Evolutionary conservation across 805 yeast genomes (phyloP), one percentile per base, ranked within the genome.

Genomic region (Ogataea angusta): DNA sequence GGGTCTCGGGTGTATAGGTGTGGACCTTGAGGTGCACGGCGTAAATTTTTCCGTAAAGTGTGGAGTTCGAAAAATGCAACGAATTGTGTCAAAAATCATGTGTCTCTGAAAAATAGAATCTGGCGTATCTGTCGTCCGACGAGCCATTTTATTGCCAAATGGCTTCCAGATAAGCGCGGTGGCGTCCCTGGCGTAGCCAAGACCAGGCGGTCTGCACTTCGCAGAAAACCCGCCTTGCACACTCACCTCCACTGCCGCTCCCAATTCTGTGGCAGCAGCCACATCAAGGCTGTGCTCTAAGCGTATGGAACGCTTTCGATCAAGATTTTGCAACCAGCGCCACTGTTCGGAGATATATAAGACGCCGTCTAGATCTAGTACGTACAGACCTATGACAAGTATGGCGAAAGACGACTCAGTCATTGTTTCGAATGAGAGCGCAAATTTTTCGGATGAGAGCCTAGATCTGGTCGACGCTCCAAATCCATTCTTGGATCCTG

Each of bases 401-500:
- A 29, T 10, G n/a, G 19, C 5, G 2, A 29, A 29, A 12, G 31
- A 29, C 9, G 31, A 29, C n/a, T 17, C 19, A 10, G 19, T 29
- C 19, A 17, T 29, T 10, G 31, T 29, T 16, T 16, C 30, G 22
- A 36, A 37, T 13, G 19, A 24, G 28, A 21, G 29, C 14, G 16
- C n/a, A 3, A n/a, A 25, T 19, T 31, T n/a, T 25, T 15, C 24
- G 6, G 40, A 41, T 24, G 26, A n/a, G 21, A 10, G 25, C 13
- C 21, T 34, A 10, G 10, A 29, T 6, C 7, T n/a, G 12, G 18
- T 24, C n/a, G 34, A 34, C 21, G 15, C 34, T 3, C 18, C 29
- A 8, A 63, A 68, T 46, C 62, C 66, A 0, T 73, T 76, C 49
- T 48, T 54, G 30, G 76, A 78, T 47, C 77, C 78, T 1, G 60